Evolutionary conservation across 352 stramenopile genomes (phyloP), one percentile per base, ranked within the genome.

Genomic region (Hyaloperonospora arabidopsidis): DNA sequence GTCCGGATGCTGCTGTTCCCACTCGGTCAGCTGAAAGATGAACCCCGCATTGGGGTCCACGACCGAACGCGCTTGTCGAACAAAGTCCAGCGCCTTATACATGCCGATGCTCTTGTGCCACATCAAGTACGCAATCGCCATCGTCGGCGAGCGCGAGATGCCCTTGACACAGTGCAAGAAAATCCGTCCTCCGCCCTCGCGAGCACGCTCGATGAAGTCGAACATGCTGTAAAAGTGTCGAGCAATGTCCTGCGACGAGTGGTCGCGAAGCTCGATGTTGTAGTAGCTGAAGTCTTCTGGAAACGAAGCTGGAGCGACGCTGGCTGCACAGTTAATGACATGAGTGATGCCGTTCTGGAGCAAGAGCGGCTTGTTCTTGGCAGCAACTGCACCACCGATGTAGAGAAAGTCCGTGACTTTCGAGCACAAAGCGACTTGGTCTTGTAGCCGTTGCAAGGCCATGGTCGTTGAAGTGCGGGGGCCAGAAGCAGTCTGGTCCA

Each of bases 101-200:
- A 93, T 79, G 12, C 70, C 71, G 35, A 92, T 85, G 18, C 76
- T 65, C 61, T 91, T 90, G 69, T 83, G 79, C 81, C 82, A 92
- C 85, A 95, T 93, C 49, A 95, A 68, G 51, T 95, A 93, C 49
- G 83, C 85, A 50, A 95, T 93, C 10, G 83, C 81, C 72, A 95
- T 90, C 1, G 85, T 90, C 15, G 85, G 85, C 1, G 85, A 95
- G 32, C 85, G 69, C 22, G 85, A 95, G 36, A 95, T 95, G 50
- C 85, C 85, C 48, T 95, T 95, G 5, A 95, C 68, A 52, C 85
- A 95, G 48, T 95, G 85, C 51, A 95, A 69, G 49, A 93, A 92
- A 22, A 94, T 73, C 43, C 87, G 84, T 19, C 85, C 83, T 22
- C 79, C 74, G 29, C 63, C 52, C 14, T 74, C 66, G 2, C 84